phyloP scores from a whole-genome alignment of 768 basidiomycete genomes.

The Boletus subparvulus region DNA sequence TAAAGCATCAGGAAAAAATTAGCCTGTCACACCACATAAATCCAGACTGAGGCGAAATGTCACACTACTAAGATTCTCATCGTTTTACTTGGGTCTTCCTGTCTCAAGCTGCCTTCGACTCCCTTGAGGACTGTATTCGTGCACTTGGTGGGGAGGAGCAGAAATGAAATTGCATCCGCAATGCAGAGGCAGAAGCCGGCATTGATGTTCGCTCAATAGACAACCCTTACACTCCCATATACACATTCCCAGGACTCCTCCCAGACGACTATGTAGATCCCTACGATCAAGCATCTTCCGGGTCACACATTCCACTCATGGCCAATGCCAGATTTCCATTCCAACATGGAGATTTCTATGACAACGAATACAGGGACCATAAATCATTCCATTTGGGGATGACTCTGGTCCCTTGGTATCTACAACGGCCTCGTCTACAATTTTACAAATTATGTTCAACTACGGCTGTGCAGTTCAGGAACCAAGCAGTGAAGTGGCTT shows the following conservation, averaged over 20 bases:
- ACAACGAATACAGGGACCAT: too few relatives aligned
- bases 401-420: too few relatives aligned
- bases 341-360: too few relatives aligned
- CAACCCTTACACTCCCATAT: slow-evolving; percentile 75
- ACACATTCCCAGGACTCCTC: slow-evolving; percentile 25
- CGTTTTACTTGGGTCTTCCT: slow-evolving; percentile 27
- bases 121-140: slow-evolving; percentile 85
- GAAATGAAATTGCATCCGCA: slow-evolving; percentile 72
- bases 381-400: too few relatives aligned
- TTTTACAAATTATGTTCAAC: too few relatives aligned
- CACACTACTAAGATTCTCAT: slow-evolving; percentile 1
- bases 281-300: slow-evolving; percentile 53
- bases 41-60: too few relatives aligned
- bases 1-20: too few relatives aligned
- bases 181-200: slow-evolving; percentile 70
- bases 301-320: slow-evolving; percentile 59
- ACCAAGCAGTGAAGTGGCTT: too few relatives aligned
- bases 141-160: slow-evolving; percentile 81
- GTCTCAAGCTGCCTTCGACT: slow-evolving; percentile 46
- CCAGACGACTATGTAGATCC: slow-evolving; percentile 36
- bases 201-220: slow-evolving; percentile 51
- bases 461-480: too few relatives aligned
- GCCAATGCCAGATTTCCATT: too few relatives aligned
- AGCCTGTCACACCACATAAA: too few relatives aligned
- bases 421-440: too few relatives aligned